A percentile compares a stretch with the other conserved stretches of the same genome.
These are phyloP conservation scores for Psilocybe subaeruginosa DNA, from an alignment of 768 basidiomycete species.

Conservation along the genomic window DNA sequence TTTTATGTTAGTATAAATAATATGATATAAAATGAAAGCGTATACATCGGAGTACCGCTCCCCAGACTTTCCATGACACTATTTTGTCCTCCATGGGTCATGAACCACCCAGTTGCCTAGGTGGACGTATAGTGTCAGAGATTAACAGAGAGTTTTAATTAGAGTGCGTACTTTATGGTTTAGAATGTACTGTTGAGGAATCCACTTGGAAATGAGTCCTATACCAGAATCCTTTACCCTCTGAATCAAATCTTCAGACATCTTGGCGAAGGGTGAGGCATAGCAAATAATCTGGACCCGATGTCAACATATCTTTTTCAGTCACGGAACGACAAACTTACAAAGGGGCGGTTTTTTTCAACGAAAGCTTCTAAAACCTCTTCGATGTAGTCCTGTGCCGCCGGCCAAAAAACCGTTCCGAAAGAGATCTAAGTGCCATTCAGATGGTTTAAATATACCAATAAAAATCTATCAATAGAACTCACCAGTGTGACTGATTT, in stretches of 20 bases:
- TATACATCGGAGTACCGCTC: slow-evolving; percentile 10
- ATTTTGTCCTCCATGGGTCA: slow-evolving; percentile 11
- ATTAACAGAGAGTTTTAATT: not conserved
- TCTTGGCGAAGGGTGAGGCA: slow-evolving; percentile 4
- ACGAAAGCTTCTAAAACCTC: slow-evolving; percentile 6
- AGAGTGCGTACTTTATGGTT: not conserved
- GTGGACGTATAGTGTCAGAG: not conserved
- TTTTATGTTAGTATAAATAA: not conserved
- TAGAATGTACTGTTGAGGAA: slow-evolving; percentile 7
- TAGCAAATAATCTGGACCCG: slow-evolving; percentile 1
- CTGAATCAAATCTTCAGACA: not conserved
- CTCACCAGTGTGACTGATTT: slow-evolving; percentile 2
- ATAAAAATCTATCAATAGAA: not conserved
- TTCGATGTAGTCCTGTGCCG: not conserved
- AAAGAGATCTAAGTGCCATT: slow-evolving; percentile 2
- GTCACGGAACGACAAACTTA: not conserved
- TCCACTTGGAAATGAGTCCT: slow-evolving; percentile 4
- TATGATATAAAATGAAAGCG: too few species aligned
- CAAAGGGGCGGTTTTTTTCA: slow-evolving; percentile 8
- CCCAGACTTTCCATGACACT: slow-evolving; percentile 8
- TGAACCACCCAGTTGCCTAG: slow-evolving; percentile 12
- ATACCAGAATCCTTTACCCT: slow-evolving; percentile 2
- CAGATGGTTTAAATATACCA: not conserved
- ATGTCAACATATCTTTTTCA: not conserved
- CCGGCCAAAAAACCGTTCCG: slow-evolving; percentile 5